Evolutionary conservation across 2,329 filamentous ascomycete species (phyloP), one percentile per base, ranked within the genome.

Genomic region (Fusarium musae): DNA sequence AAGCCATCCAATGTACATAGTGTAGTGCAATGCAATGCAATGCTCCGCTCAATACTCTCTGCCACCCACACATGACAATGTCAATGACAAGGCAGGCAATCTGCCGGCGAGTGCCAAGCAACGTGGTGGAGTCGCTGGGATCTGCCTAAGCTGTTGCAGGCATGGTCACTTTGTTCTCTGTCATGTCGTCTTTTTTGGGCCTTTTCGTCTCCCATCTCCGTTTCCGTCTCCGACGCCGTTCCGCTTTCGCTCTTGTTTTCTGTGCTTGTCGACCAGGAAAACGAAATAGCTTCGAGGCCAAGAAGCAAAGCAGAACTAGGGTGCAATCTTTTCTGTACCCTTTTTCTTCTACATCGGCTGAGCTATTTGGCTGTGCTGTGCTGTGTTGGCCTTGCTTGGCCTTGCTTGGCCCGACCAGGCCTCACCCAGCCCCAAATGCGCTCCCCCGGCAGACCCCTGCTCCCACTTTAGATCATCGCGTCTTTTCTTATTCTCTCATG

Each of bases 391-490:
- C 23, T 23, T 47, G 40, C 52, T 65, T 44, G 59, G 28, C 34
- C 61, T 72, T 34, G 43, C 39, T 30, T 59, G 59, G 46, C 39
- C 52, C 26, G 39, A 36, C 59, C 57, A 49, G 60, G 57, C 59
- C 52, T 64, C 54, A 50, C 64, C 59, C 66, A 50, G 63, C 68
- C 59, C 61, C 59, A 59, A 56, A 60, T 54, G 47, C 57, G 42
- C 63, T 66, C 57, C 54, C 59, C 47, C 53, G 52, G 59, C 39
- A 53, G 42, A 68, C 62, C 74, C 65, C 59, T 62, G 58, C 63
- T 66, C 37, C 53, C 65, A 65, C 60, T 69, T 69, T 70, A 76
- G 64, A 73, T 71, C 68, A 75, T 76, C 36, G 63, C 39, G 64
- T 39, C 37, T 62, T 70, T 66, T 68, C 57, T 37, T n/a, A 23